phyloP scores from a whole-genome alignment of 495 filamentous ascomycete species.

The Aspergillus campestris region DNA sequence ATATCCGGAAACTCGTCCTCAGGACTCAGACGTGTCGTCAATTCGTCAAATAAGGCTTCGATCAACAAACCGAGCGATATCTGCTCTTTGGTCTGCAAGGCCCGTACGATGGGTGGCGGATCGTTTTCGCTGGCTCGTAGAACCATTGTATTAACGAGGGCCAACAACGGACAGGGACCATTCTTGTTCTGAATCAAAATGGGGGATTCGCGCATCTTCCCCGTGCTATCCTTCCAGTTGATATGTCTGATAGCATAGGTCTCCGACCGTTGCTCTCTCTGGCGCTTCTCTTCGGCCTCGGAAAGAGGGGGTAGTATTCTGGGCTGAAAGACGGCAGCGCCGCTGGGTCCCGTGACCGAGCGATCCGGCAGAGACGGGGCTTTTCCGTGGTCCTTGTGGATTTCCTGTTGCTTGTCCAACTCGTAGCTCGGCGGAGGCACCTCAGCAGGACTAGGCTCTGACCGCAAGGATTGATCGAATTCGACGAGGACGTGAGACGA shows the following conservation, averaged over 20 bases:
- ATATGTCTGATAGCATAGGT: slow-evolving; percentile 66
- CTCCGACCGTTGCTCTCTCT: slow-evolving; percentile 45
- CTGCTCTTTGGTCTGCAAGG: slow-evolving; percentile 71
- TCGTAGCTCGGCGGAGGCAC: too few species aligned
- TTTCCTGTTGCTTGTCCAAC: too few species aligned
- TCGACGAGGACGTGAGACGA: slow-evolving; percentile 36
- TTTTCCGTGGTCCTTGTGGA: background rate
- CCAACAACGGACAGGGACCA: slow-evolving; percentile 87
- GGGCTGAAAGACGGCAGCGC: background rate
- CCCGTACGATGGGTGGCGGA: slow-evolving; percentile 65
- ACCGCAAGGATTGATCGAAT: slow-evolving; percentile 13
- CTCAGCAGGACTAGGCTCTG: too few species aligned
- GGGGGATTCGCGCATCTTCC: slow-evolving; percentile 51
- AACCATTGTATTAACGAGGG: slow-evolving; percentile 85
- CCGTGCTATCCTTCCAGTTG: slow-evolving; percentile 46
- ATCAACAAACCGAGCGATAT: slow-evolving; percentile 78
- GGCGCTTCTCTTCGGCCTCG: slow-evolving; percentile 27
- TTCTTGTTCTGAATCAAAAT: slow-evolving; percentile 89
- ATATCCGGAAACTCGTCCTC: slow-evolving; percentile 72
- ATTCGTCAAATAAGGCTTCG: slow-evolving; percentile 82
- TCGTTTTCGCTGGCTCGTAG: slow-evolving; percentile 59
- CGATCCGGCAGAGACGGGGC: slow-evolving; percentile 5
- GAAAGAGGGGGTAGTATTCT: slow-evolving; percentile 12
- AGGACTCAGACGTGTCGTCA: slow-evolving; percentile 55
- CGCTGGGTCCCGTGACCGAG: slow-evolving; percentile 1